These are phyloP conservation scores for Croton laevigatus DNA, from an alignment of 441 rosid species.

Conservation along the genomic window DNA sequence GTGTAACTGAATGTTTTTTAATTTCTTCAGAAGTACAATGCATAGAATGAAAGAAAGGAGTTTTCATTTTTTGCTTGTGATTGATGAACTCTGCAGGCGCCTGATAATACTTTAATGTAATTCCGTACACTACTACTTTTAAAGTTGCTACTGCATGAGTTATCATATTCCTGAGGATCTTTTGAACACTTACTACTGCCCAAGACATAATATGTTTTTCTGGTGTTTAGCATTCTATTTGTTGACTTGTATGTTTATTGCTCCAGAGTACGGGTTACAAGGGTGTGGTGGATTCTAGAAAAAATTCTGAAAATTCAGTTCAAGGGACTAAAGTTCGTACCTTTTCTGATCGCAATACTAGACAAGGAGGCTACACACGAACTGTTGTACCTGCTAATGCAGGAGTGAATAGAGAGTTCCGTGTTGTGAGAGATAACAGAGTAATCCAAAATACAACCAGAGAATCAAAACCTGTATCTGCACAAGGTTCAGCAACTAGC, in stretches of 20 bases:
- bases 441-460: constrained; percentile 38
- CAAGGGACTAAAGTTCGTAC: constrained; percentile 37
- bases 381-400: constrained; percentile 47
- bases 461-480: constrained; percentile 43
- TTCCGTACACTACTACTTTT: neutral
- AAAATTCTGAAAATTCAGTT: constrained; percentile 41
- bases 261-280: constrained; percentile 47
- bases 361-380: constrained; percentile 50
- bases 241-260: constrained; percentile 29
- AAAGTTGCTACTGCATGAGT: constrained; percentile 2
- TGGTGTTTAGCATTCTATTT: constrained; percentile 24
- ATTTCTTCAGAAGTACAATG: neutral
- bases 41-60: neutral
- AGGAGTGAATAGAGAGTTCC: constrained; percentile 67
- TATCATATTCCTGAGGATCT: neutral
- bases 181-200: neutral
- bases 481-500: constrained; percentile 33
- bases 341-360: constrained; percentile 41
- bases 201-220: neutral
- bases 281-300: constrained; percentile 40
- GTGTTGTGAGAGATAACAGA: constrained; percentile 82
- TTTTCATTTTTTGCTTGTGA: neutral
- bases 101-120: neutral
- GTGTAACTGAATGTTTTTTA: neutral
- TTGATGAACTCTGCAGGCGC: neutral